Conservation (phyloP, 345 rosid genomes). For the Melaleuca quinquenervia region DNA sequence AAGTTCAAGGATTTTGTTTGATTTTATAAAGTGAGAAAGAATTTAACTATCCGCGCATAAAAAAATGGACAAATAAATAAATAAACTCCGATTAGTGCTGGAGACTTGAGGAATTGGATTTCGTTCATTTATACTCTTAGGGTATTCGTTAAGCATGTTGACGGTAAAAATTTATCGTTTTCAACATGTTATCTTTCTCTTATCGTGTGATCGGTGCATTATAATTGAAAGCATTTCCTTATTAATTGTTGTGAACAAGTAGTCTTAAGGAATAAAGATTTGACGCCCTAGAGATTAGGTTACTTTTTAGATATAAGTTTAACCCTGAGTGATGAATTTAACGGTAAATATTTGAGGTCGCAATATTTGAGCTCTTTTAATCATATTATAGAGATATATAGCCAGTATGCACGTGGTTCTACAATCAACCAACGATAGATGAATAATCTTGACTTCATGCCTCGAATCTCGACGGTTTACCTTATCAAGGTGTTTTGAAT, state of each 20-base stretch:
- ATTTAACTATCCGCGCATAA: not conserved
- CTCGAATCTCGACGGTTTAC: not conserved
- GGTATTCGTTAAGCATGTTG: not conserved
- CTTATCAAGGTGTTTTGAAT: not conserved
- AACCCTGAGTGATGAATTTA: not conserved
- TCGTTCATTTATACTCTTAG: not conserved
- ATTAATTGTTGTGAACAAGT: too few relatives aligned
- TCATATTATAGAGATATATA: not conserved
- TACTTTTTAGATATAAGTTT: not conserved
- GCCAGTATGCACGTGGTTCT: not conserved
- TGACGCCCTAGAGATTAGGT: not conserved
- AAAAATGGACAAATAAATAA: not conserved
- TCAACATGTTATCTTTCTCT: accelerated
- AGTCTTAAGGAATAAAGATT: not conserved
- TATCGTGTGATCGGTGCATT: not conserved
- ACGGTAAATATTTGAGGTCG: not conserved
- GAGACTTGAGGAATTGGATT: not conserved
- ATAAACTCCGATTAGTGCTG: accelerated
- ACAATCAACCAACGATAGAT: not conserved
- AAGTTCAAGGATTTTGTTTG: not conserved
- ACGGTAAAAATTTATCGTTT: not conserved
- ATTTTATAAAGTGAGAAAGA: not conserved
- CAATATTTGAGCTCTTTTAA: not conserved
- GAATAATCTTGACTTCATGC: too few relatives aligned
- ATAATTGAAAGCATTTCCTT: not conserved